Evolutionary conservation across 441 rosid genomes (phyloP).

Genomic region (Iberis amara): DNA sequence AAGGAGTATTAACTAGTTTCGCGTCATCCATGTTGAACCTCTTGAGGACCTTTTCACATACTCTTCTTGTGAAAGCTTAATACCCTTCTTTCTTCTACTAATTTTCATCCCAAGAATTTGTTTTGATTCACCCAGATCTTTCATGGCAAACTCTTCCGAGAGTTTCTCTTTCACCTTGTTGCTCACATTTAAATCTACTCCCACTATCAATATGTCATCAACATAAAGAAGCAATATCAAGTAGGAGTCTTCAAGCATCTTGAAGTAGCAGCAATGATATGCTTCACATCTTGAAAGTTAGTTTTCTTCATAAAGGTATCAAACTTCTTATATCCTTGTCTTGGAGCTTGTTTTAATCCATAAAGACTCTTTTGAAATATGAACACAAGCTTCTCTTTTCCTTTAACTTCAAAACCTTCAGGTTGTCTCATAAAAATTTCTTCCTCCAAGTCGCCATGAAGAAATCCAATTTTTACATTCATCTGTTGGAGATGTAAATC

Average conservation of each 20-base stretch:
- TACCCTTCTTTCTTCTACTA: not conserved
- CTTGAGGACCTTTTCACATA: not conserved
- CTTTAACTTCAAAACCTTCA: not conserved
- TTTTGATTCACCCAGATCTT: not conserved
- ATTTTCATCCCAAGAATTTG: not conserved
- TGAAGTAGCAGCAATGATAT: not conserved
- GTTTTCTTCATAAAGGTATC: not conserved
- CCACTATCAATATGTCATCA: slow-evolving; percentile 1
- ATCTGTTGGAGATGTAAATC: not conserved
- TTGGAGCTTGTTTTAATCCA: slow-evolving; percentile 1
- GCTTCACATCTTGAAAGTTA: not conserved
- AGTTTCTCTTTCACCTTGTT: not conserved
- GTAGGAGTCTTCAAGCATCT: not conserved
- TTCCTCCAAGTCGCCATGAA: not conserved
- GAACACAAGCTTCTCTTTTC: not conserved
- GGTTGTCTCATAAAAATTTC: not conserved
- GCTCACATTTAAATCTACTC: not conserved
- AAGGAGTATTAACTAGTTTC: not conserved
- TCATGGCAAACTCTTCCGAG: not conserved
- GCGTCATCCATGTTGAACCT: not conserved
- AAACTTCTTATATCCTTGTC: not conserved
- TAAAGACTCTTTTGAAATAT: not conserved
- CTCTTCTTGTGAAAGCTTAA: not conserved
- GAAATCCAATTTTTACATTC: not conserved
- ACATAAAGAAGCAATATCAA: not conserved